Evolutionary conservation across 164 flowering plant species (phyloP).

Genomic region (Stephania japonica): DNA sequence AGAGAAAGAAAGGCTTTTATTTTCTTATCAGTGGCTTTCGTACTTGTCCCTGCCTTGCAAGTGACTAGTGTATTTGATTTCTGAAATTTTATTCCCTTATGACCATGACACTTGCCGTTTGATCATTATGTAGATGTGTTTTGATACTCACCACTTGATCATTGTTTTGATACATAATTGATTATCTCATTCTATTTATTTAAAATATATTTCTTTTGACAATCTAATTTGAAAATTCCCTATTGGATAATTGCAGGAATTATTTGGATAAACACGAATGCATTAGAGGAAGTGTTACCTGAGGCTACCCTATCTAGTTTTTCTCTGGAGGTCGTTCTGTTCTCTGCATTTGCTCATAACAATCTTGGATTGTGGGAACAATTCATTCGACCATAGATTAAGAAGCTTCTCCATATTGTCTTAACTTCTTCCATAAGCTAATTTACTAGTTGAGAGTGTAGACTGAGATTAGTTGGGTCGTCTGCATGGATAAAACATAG

Average conservation of each 20-base stretch:
- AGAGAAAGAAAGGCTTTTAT: no score
- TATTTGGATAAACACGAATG: slow-evolving; percentile 71
- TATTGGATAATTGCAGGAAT: slow-evolving; percentile 43
- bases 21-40: no score
- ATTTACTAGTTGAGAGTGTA: neutral
- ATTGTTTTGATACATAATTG: no score
- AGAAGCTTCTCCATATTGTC: neutral
- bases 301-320: slow-evolving; percentile 65
- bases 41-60: no score
- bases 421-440: neutral
- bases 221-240: neutral
- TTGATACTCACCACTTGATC: no score
- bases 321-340: slow-evolving; percentile 54
- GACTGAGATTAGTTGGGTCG: no score
- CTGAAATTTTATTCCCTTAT: no score
- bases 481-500: no score
- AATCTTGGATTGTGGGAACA: neutral
- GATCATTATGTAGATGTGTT: no score
- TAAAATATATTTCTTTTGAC: neutral
- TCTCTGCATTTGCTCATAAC: neutral
- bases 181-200: neutral
- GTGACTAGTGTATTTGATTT: no score
- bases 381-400: neutral
- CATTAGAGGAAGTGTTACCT: slow-evolving; percentile 79
- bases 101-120: no score